A percentile compares a stretch with the other conserved stretches of the same genome.
Evolutionary conservation across 306 rosid genomes (phyloP).

Genomic region (Luffa acutangula): DNA sequence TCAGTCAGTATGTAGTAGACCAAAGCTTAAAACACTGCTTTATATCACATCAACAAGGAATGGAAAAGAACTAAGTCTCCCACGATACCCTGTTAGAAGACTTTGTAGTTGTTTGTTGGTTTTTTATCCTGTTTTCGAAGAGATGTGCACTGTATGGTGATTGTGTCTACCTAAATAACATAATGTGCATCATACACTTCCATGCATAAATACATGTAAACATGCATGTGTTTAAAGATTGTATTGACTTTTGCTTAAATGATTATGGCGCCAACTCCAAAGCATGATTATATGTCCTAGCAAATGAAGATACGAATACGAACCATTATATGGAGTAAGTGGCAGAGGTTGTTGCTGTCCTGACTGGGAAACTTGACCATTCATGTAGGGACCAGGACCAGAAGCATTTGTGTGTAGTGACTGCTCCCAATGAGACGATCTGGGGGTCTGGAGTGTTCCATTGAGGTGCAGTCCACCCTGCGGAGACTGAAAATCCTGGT

Average conservation of each 20-base stretch:
- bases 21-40: background rate
- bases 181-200: background rate
- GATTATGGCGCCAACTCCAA: background rate
- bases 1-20: background rate
- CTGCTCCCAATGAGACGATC: slow-evolving; percentile 51
- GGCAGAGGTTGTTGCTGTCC: slow-evolving; percentile 21
- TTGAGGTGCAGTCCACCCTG: slow-evolving; percentile 51
- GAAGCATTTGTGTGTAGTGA: slow-evolving; percentile 37
- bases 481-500: slow-evolving; percentile 42
- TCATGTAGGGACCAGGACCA: slow-evolving; percentile 52
- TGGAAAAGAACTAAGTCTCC: background rate
- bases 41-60: background rate
- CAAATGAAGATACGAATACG: slow-evolving; percentile 22
- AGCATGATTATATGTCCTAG: slow-evolving; percentile 6
- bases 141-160: background rate
- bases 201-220: background rate
- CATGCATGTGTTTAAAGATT: background rate
- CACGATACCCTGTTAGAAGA: background rate
- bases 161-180: background rate
- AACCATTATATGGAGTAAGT: slow-evolving; percentile 51
- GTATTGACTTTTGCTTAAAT: background rate
- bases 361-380: slow-evolving; percentile 48
- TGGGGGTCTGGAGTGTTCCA: slow-evolving; percentile 40
- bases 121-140: background rate
- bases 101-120: background rate